These are phyloP conservation scores for Trichoderma virens DNA, from an alignment of 495 filamentous ascomycete genomes.

Conservation along the genomic window DNA sequence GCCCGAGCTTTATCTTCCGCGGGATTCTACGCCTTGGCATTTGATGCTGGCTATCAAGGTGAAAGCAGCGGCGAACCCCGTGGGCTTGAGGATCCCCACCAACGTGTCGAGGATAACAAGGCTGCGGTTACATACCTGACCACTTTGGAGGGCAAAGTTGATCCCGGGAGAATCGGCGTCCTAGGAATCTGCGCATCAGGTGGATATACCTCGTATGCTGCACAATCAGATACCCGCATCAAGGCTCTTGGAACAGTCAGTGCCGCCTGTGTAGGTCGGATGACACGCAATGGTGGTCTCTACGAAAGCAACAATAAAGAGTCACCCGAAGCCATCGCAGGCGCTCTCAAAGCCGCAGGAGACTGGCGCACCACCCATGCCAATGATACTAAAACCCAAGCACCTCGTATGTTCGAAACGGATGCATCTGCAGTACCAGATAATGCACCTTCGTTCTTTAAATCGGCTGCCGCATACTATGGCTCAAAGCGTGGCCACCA, in stretches of 20 bases:
- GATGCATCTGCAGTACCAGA: conserved; percentile 14
- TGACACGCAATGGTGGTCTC: conserved; percentile 18
- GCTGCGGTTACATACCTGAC: conserved; percentile 29
- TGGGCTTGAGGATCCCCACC: conserved; percentile 29
- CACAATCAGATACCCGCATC: conserved; percentile 31
- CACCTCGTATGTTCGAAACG: conserved; percentile 11
- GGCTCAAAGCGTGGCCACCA: conserved; percentile 12
- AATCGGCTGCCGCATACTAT: conserved; percentile 17
- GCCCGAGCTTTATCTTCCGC: conserved; percentile 21
- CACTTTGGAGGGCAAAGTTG: conserved; percentile 18
- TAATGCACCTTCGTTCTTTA: conserved; percentile 14
- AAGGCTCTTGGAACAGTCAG: conserved; percentile 29
- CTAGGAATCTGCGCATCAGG: conserved; percentile 36
- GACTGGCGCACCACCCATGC: conserved; percentile 11
- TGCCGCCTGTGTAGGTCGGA: conserved; percentile 23
- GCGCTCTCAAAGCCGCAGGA: conserved; percentile 1
- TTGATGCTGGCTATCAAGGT: conserved; percentile 34
- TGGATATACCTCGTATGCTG: conserved; percentile 27
- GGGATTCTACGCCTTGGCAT: conserved; percentile 29
- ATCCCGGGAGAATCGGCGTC: conserved; percentile 27
- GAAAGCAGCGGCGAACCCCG: conserved; percentile 28
- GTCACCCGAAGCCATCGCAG: conserved; percentile 13
- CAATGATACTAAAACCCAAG: conserved; percentile 14
- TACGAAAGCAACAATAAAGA: conserved; percentile 12
- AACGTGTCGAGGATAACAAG: conserved; percentile 31